Evolutionary conservation across 1,284 basidiomycete species (phyloP).

Genomic region (Leccinum ponderosum): DNA sequence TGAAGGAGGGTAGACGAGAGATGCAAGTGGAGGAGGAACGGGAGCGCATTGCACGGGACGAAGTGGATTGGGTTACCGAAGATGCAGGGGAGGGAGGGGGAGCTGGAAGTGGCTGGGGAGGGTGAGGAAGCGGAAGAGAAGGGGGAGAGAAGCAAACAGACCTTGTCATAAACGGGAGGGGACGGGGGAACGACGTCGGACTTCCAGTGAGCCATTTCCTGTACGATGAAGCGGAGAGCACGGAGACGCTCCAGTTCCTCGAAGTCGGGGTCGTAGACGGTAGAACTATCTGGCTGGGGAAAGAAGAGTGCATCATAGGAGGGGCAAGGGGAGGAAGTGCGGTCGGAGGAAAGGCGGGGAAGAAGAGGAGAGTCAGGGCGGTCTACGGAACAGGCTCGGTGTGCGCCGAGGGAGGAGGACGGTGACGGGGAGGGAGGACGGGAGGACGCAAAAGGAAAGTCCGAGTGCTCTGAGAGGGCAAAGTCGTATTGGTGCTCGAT

Average conservation of each 20-base stretch:
- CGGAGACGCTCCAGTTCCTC: conserved; percentile 34
- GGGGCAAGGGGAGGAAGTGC: conserved; percentile 25
- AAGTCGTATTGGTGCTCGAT: conserved; percentile 37
- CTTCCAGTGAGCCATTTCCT: conserved; percentile 34
- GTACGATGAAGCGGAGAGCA: conserved; percentile 33
- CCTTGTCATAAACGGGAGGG: conserved; percentile 23
- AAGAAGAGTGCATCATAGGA: conserved; percentile 36
- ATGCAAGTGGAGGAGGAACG: conserved; percentile 35
- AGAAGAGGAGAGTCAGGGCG: conserved; percentile 34
- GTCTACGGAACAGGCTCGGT: conserved; percentile 23
- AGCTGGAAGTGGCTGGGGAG: conserved; percentile 23
- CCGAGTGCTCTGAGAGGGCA: conserved; percentile 27
- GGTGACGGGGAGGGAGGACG: conserved; percentile 30
- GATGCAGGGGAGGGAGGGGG: conserved; percentile 34
- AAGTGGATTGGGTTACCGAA: conserved; percentile 26
- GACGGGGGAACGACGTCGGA: conserved; percentile 3
- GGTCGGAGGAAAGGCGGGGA: conserved; percentile 26
- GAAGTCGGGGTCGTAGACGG: conserved; percentile 11
- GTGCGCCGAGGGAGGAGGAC: conserved; percentile 32
- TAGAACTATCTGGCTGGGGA: conserved; percentile 2
- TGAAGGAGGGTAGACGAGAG: conserved; percentile 35
- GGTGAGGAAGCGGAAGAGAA: not conserved
- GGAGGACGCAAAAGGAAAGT: conserved; percentile 10
- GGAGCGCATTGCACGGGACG: conserved; percentile 31
- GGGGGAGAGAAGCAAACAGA: not conserved